Evolutionary conservation across 208 protist species (phyloP).

Genomic region (Phytomonas sp.): DNA sequence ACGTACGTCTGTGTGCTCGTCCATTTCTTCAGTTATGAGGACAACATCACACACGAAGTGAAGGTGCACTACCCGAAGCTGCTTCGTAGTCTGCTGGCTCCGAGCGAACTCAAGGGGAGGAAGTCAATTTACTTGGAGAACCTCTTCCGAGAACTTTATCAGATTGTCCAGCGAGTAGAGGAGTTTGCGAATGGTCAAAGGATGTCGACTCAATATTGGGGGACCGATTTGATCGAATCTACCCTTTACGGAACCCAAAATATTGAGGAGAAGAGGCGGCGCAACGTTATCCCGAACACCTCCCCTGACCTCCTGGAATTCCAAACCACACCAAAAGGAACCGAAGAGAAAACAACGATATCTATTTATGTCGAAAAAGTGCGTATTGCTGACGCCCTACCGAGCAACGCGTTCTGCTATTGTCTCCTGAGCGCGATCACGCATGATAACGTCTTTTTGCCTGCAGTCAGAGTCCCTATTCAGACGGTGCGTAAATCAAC

Average conservation of each 20-base stretch:
- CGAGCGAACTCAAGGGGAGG: slow-evolving; percentile 4
- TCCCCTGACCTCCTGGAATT: slow-evolving; percentile 17
- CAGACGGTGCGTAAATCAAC: slow-evolving; percentile 19
- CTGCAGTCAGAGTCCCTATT: slow-evolving; percentile 45
- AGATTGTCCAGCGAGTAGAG: slow-evolving; percentile 19
- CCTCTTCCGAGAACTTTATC: slow-evolving; percentile 27
- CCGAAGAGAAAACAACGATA: slow-evolving; percentile 12
- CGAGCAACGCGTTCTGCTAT: slow-evolving; percentile 36
- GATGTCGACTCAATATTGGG: slow-evolving; percentile 19
- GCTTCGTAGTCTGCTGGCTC: slow-evolving; percentile 26
- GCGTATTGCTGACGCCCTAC: slow-evolving; percentile 24
- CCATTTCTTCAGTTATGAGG: slow-evolving; percentile 26
- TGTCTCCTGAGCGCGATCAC: slow-evolving; percentile 62
- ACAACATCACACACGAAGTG: slow-evolving; percentile 10
- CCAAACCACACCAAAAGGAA: slow-evolving; percentile 8
- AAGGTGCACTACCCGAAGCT: slow-evolving; percentile 49
- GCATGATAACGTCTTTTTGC: slow-evolving; percentile 39
- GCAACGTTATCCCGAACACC: slow-evolving; percentile 40
- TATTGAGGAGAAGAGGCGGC: slow-evolving; percentile 43
- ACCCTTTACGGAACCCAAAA: slow-evolving; percentile 38
- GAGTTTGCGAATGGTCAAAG: slow-evolving; percentile 21
- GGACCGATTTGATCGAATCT: slow-evolving; percentile 31
- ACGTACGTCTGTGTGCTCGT: slow-evolving; percentile 47
- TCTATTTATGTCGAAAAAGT: slow-evolving; percentile 44
- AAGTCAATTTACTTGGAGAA: slow-evolving; percentile 38